Evolutionary conservation across 2,329 filamentous ascomycete species (phyloP), one percentile per base, ranked within the genome.

Genomic region (Clarireedia homoeocarpa): DNA sequence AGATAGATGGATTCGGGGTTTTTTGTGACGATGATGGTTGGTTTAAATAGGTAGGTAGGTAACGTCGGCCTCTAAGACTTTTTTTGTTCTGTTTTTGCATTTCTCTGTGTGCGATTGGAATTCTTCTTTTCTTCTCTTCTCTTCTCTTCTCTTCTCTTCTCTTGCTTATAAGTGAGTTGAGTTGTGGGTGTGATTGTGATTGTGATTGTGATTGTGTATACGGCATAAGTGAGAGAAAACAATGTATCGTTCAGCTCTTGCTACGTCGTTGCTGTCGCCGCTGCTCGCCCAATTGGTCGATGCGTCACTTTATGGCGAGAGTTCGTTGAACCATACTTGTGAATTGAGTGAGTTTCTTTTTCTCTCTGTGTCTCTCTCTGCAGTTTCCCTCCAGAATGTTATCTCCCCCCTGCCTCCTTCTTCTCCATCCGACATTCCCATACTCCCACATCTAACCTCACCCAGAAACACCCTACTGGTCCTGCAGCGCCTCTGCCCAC

Each of bases 401-500:
- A 6, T 42, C 14, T 42, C 15, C 15, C 26, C 14, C 4, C 14
- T 17, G 6, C 7, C 42, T 17, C 15, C 2, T n/a, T 5, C 2
- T 6, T 1, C 10, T 7, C 9, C 15, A 4, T 9, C 6, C 6
- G 6, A 30, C 7, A 3, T 36, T 36, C 26, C 26, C 14, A 5
- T n/a, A 51, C 42, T 23, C 20, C 27, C 26, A 27, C 27, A 30
- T 30, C 27, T 30, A 30, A 30, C 27, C 7, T 30, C 27, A 48
- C 36, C 45, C 5, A 66, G 65, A 61, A 57, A 62, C 59, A n/a
- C 61, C 61, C 20, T 62, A 59, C 53, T 70, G 78, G 34, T 82
- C 79, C 1, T 82, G 79, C 69, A 79, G 77, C 1, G 62, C 69
- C 20, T 65, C 69, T 1, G 78, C 76, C 5, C 68, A 70, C 24